Conservation (phyloP, 768 basidiomycete genomes). For the Psilocybe cyanescens region DNA sequence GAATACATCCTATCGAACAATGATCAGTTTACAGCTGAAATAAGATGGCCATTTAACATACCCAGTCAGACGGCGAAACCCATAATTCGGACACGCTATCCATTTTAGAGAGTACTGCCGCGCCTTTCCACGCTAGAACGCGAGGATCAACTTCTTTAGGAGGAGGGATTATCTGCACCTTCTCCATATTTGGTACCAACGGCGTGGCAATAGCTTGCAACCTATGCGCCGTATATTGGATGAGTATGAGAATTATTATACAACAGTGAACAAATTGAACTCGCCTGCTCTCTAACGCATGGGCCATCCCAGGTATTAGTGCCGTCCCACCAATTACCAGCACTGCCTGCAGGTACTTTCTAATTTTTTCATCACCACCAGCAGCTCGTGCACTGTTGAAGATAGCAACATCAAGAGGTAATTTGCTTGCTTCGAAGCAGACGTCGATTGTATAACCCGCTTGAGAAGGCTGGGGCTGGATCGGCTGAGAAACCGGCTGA, state of each 20-base stretch:
- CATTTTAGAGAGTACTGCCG: constrained; percentile 88
- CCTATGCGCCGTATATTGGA: constrained; percentile 35
- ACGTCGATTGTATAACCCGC: constrained; percentile 72
- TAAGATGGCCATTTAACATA: constrained; percentile 28
- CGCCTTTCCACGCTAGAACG: constrained; percentile 95
- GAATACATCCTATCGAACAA: constrained; percentile 59
- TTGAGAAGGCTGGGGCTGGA: constrained; percentile 28
- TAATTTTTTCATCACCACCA: constrained; percentile 87
- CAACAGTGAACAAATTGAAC: constrained; percentile 17
- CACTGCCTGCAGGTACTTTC: constrained; percentile 87
- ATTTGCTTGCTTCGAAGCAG: constrained; percentile 82
- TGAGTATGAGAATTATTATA: background rate
- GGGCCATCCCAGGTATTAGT: constrained; percentile 78
- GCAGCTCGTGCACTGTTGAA: constrained; percentile 90
- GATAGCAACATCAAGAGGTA: constrained; percentile 91
- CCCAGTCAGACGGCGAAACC: constrained; percentile 89
- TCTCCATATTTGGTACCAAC: constrained; percentile 82
- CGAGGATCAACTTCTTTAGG: constrained; percentile 92
- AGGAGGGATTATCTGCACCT: constrained; percentile 90
- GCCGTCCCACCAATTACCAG: constrained; percentile 88
- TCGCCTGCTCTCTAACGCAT: constrained; percentile 88
- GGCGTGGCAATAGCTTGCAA: constrained; percentile 86
- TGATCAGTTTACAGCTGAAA: constrained; percentile 6
- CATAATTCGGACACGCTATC: constrained; percentile 90
- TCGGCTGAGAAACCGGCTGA: constrained; percentile 16